Evolutionary conservation across 2,329 filamentous ascomycete species (phyloP), one percentile per base, ranked within the genome.

Genomic region (Fusarium sp.): DNA sequence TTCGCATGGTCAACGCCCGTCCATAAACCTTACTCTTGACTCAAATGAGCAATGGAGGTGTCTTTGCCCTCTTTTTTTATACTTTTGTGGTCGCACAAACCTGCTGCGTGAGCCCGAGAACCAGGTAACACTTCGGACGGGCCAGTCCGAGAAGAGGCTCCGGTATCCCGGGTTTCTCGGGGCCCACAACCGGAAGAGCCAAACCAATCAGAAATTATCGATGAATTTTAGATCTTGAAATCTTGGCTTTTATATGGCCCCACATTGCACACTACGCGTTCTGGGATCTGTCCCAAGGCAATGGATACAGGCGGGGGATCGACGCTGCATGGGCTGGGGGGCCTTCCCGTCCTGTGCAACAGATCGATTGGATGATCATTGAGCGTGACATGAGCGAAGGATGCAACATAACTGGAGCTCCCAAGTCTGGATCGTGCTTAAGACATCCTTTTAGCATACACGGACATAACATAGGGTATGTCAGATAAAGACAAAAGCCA

Each of bases 281-380:
- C 52, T 28, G 48, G 40, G 24, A 48, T 42, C 36, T 59, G 57
- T 53, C 61, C 50, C 50, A 24, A 59, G 24, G 54, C 44, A 36
- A 63, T 51, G 56, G 59, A 28, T 62, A 40, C 36, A 45, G 48
- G 52, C 56, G 65, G 62, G 66, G 67, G 66, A 68, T 68, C 66
- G 66, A 63, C 66, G 63, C 45, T 69, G 65, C 65, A 68, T 62
- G 49, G 57, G 44, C 44, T 52, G 61, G 66, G 49, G 55, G 51
- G 30, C 14, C 17, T 43, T 61, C 38, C 36, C 28, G 20, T 42
- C 32, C 30, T 30, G 26, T 36, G 40, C 40, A 21, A 40, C 19
- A 43, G 14, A 50, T 58, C 48, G 34, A 52, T 48, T 32, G 17
- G 32, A 44, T 10, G 19, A 20, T 32, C 32, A 53, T 54, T n/a